Evolutionary conservation across 2,329 filamentous ascomycete genomes (phyloP).

Genomic region (Hypoxylon sp.): DNA sequence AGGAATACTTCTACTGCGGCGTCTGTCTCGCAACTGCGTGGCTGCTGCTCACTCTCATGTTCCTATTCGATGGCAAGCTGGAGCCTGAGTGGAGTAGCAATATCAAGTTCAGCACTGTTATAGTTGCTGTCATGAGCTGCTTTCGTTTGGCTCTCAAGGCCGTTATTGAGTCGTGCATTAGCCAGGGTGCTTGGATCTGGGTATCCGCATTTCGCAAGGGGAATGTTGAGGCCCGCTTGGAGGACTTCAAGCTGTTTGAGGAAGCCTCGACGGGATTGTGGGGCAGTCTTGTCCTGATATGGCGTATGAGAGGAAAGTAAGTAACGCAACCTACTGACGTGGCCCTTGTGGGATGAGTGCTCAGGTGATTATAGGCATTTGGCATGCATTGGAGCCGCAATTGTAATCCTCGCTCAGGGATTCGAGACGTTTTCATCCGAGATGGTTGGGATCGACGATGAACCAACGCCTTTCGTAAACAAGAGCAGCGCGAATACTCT

Average conservation of each 20-base stretch:
- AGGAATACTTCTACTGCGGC: conserved; percentile 55
- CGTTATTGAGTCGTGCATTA: conserved; percentile 56
- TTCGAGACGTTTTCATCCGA: conserved; percentile 60
- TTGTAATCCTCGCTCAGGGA: conserved; percentile 56
- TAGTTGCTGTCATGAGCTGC: conserved; percentile 58
- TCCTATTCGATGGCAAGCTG: conserved; percentile 52
- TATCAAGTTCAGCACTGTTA: conserved; percentile 55
- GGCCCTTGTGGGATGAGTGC: not conserved
- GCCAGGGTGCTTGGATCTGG: conserved; percentile 60
- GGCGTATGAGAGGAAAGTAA: conserved; percentile 56
- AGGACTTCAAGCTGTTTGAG: conserved; percentile 59
- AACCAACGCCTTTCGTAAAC: conserved; percentile 46
- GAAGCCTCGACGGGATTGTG: conserved; percentile 57
- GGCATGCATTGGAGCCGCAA: conserved; percentile 57
- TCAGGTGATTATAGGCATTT: conserved; percentile 52
- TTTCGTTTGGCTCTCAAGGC: conserved; percentile 56
- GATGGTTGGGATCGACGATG: conserved; percentile 56
- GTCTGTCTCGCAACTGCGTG: conserved; percentile 52
- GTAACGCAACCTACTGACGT: conserved; percentile 5
- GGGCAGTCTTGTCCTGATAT: conserved; percentile 56
- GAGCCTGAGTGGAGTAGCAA: conserved; percentile 52
- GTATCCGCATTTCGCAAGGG: conserved; percentile 55
- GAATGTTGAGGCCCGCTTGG: conserved; percentile 53
- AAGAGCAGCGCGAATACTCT: conserved; percentile 36
- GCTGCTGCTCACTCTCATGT: conserved; percentile 52